Evolutionary conservation across 1,284 basidiomycete species (phyloP).

Genomic region (Fomitopsis palustris): DNA sequence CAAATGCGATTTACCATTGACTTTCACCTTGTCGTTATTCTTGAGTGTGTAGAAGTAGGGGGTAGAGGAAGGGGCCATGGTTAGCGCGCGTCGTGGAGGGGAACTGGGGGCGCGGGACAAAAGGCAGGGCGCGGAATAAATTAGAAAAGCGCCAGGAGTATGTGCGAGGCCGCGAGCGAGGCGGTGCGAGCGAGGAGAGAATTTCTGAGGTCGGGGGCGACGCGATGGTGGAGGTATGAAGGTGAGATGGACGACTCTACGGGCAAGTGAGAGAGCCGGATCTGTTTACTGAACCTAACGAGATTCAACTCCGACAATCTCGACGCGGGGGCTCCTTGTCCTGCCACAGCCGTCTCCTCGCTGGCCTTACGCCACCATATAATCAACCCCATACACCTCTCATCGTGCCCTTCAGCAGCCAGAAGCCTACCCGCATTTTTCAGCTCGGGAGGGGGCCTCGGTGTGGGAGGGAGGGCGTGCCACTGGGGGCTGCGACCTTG

Average conservation of each 20-base stretch:
- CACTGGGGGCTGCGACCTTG: neutral
- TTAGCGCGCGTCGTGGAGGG: slow-evolving; percentile 11
- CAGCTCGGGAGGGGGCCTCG: neutral
- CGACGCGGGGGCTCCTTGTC: slow-evolving; percentile 15
- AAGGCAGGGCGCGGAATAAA: neutral
- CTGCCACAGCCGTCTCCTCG: neutral
- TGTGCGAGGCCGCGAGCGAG: neutral
- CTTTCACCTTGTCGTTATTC: slow-evolving; percentile 77
- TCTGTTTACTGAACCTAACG: slow-evolving; percentile 23
- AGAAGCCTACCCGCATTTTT: neutral
- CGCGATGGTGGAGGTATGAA: slow-evolving; percentile 20
- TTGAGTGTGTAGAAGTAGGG: slow-evolving; percentile 47
- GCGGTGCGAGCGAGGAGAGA: neutral
- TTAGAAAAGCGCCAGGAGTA: slow-evolving; percentile 2
- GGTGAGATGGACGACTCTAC: slow-evolving; percentile 15
- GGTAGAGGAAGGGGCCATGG: slow-evolving; percentile 21
- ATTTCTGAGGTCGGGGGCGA: slow-evolving; percentile 12
- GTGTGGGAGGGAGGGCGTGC: neutral
- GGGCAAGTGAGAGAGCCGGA: slow-evolving; percentile 15
- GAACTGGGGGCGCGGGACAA: slow-evolving; percentile 5
- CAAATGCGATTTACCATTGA: slow-evolving; percentile 60
- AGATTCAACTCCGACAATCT: slow-evolving; percentile 25
- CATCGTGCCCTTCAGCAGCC: neutral
- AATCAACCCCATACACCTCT: neutral
- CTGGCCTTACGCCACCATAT: neutral